Base-by-base conservation (phyloP, 73 alveolate species). In the Stentor roeselii region DNA sequence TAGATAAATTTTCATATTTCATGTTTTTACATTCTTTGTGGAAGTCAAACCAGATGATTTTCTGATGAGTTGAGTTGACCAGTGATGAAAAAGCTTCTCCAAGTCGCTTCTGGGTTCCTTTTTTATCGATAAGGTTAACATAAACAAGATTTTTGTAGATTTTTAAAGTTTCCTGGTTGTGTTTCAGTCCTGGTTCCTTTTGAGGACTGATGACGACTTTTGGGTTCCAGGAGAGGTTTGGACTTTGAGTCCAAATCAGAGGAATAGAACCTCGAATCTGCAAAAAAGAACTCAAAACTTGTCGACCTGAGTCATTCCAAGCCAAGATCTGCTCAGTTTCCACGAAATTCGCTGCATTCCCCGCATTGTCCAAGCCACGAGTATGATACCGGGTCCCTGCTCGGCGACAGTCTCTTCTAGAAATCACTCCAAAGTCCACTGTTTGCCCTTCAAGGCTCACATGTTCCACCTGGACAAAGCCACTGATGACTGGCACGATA, bases 21-120 rank as follows among this genome's bases (percentile, higher is more conserved):
- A 97, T 95, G 37, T 95, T 95, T 86, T 95, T 90, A 83, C 99
- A 97, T 86, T 96, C 99, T 35, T 89, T 89, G 88, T 97, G 99
- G 86, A 97, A 97, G 87, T 97, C 99, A 86, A 96, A 97, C 99
- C 99, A 97, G 37, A 95, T 94, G 83, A 90, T 95, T 42, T 85
- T 88, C 21, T 75, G 75, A 32, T 90, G 92, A 27, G 90, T 85
- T n/a, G 89, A 82, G 31, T 93, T 90, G 78, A 96, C 80, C 83
- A 97, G 40, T 37, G 75, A 78, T 15, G 95, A 82, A 90, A 94
- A 97, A 41, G 36, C 85, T 27, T 87, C 84, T 59, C 95, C 95
- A 1, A 90, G 59, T 41, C 42, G 80, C 83, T 37, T 42, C 60
- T 90, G 95, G 67, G 83, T 86, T 59, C 82, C 83, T 59, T 87